phyloP scores from a whole-genome alignment of 257 asterid species.

The Buddleja alternifolia region DNA sequence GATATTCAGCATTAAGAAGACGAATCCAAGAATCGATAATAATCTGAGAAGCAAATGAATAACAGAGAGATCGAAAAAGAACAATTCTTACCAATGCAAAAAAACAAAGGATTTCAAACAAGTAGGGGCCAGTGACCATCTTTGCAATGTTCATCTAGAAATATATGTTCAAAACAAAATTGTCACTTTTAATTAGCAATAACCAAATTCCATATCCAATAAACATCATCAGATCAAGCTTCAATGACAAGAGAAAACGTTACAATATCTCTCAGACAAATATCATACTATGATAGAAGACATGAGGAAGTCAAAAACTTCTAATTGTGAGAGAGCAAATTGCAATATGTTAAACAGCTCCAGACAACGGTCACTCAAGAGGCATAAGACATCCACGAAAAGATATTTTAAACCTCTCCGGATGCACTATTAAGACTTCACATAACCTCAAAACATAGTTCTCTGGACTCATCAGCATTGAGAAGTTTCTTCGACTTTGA shows the following conservation, averaged over 20 bases:
- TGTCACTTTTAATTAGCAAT: not conserved
- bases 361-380: not conserved
- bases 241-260: not conserved
- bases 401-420: conserved; percentile 18
- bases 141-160: too few species aligned
- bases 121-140: too few species aligned
- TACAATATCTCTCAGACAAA: not conserved
- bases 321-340: not conserved
- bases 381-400: not conserved
- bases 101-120: too few species aligned
- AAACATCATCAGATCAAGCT: not conserved
- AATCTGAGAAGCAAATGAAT: too few species aligned
- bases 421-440: not conserved
- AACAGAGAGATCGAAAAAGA: too few species aligned
- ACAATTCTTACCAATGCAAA: too few species aligned
- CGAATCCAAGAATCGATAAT: too few species aligned
- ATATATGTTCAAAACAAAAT: too few species aligned
- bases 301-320: not conserved
- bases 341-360: conserved; percentile 5
- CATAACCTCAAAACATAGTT: not conserved
- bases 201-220: not conserved
- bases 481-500: not conserved
- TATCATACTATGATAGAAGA: not conserved
- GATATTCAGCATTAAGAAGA: too few species aligned
- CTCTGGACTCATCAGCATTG: not conserved